Evolutionary conservation across 345 rosid genomes (phyloP), one percentile per base, ranked within the genome.

Genomic region (Clarkia xantiana): DNA sequence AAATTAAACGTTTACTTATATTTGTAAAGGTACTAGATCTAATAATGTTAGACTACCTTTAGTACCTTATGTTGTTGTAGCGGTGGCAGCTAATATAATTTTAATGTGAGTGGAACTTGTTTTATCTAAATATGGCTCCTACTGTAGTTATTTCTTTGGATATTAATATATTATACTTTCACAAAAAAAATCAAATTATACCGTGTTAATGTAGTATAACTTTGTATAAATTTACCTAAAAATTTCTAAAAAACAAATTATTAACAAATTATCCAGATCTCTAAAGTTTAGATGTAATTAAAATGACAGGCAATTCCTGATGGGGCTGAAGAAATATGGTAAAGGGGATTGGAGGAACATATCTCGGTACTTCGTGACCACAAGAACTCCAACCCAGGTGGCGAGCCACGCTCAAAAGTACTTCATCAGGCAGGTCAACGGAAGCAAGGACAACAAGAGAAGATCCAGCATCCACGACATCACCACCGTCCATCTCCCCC

Each of bases 391-490:
- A 1, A 91, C 98, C 47, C 96, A 91, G 71, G 98, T 91, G 12
- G 98, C 98, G 1, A 91, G 98, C 61, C 98, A 91, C 64, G 98
- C 98, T 50, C 98, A 87, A n/a, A 91, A 91, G 69, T 91, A 86
- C 67, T 91, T 84, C 65, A 87, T 86, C 69, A 53, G 98, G 62
- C 98, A 91, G 67, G 77, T 69, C 49, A 82, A 78, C 1, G 96
- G 96, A 13, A 90, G 96, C 36, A 91, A 91, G 53, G 98, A 91
- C 66, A 91, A 84, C 66, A 91, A 84, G 82, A 74, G 90, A 57
- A 67, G 98, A 59, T 91, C 98, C 44, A 91, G 98, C 69, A 91
- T 91, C 59, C 98, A 91, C 18, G 98, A 91, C 55, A 91, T 91
- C 67, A 91, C 98, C 1, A 87, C 95, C 0, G 82, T 84, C 47